Evolutionary conservation across 441 rosid species (phyloP).

Genomic region (Melastoma candidum): DNA sequence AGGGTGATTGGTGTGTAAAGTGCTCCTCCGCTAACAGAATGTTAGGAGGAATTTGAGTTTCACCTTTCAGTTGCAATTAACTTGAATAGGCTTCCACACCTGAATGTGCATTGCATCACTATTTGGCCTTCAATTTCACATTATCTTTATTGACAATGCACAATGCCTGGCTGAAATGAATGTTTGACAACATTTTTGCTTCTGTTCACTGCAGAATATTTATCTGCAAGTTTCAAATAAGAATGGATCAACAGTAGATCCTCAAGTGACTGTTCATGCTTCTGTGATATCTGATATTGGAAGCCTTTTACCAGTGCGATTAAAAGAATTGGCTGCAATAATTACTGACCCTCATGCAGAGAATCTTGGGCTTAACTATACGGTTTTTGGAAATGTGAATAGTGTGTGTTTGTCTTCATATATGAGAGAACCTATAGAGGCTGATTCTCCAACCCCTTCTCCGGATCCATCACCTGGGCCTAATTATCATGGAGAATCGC

Average conservation of each 20-base stretch:
- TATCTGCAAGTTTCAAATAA: slow-evolving; percentile 44
- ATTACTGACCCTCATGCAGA: slow-evolving; percentile 33
- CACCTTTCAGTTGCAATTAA: no score
- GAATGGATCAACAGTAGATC: slow-evolving; percentile 52
- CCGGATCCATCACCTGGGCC: slow-evolving; percentile 41
- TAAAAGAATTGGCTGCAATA: slow-evolving; percentile 54
- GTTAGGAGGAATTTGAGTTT: no score
- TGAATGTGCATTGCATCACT: no score
- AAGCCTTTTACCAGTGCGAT: slow-evolving; percentile 47
- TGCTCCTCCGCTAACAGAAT: no score
- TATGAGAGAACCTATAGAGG: slow-evolving; percentile 28
- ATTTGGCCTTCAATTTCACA: no score
- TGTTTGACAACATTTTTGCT: not conserved
- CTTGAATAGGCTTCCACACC: no score
- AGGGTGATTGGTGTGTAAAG: no score
- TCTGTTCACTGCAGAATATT: slow-evolving; percentile 28
- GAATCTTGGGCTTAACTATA: slow-evolving; percentile 70
- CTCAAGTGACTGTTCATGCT: slow-evolving; percentile 48
- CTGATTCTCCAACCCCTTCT: slow-evolving; percentile 33
- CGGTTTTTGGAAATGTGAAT: slow-evolving; percentile 71
- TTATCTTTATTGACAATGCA: no score
- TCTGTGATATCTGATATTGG: slow-evolving; percentile 38
- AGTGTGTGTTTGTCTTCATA: slow-evolving; percentile 47
- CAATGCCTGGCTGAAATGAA: not conserved
- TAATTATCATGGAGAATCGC: slow-evolving; percentile 1